Evolutionary conservation across 108 stramenopile genomes (phyloP).

Genomic region (Aurantiochytrium sp.): DNA sequence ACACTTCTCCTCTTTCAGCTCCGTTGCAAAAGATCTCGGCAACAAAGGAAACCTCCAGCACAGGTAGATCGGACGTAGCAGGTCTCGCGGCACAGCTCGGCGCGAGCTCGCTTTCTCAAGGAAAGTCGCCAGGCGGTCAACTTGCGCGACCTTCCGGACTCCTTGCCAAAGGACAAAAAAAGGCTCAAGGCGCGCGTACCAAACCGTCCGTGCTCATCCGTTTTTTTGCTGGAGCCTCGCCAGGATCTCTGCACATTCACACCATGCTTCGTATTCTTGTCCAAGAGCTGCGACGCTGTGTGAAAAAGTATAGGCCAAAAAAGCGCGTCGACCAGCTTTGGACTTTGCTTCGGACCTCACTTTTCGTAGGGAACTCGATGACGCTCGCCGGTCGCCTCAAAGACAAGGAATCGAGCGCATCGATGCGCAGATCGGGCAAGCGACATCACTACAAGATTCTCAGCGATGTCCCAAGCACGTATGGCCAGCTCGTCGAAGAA

Average conservation of each 20-base stretch:
- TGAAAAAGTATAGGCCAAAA: neutral
- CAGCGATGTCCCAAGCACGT: neutral
- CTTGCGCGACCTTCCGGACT: neutral
- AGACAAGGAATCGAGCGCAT: neutral
- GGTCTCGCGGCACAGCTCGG: no score
- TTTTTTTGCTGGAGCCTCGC: neutral
- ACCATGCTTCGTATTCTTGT: neutral
- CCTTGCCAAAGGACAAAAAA: neutral
- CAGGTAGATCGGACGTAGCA: no score
- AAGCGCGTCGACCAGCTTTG: constrained; percentile 15
- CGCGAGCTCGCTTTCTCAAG: no score
- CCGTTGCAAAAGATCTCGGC: no score
- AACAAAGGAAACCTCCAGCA: no score
- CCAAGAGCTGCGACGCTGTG: neutral
- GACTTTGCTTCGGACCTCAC: neutral
- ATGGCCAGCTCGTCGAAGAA: neutral
- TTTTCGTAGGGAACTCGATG: neutral
- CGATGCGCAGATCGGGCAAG: neutral
- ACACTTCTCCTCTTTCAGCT: no score
- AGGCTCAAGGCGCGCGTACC: neutral
- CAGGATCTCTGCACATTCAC: neutral
- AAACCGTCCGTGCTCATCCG: neutral
- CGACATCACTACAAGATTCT: neutral
- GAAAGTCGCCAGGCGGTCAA: no score
- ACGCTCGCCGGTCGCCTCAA: neutral